These are phyloP conservation scores for Venturia carpophila DNA, from an alignment of 2,329 filamentous ascomycete genomes.

Conservation along the genomic window DNA sequence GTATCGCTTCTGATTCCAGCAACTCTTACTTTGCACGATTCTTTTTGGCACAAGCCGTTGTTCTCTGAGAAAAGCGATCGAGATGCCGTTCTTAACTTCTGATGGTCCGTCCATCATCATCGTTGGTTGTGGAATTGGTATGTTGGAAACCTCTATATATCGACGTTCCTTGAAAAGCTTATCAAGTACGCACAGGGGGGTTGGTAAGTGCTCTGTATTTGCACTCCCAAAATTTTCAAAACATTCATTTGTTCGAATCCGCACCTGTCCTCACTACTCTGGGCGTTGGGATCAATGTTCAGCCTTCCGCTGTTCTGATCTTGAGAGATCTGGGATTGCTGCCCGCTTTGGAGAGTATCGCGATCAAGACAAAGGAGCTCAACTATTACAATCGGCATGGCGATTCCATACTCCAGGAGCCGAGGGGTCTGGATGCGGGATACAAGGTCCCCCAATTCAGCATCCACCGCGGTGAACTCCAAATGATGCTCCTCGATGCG, in stretches of 20 bases:
- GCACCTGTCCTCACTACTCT: constrained; percentile 36
- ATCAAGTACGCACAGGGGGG: constrained; percentile 21
- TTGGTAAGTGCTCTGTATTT: constrained; percentile 24
- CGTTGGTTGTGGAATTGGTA: constrained; percentile 26
- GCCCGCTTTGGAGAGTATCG: constrained; percentile 34
- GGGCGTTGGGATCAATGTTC: constrained; percentile 42
- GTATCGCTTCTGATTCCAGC: constrained; percentile 9
- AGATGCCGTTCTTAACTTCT: constrained; percentile 14
- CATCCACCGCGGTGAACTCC: constrained; percentile 41
- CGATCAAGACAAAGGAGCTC: constrained; percentile 37
- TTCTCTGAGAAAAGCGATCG: background rate
- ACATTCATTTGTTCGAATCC: constrained; percentile 39
- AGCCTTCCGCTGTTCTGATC: constrained; percentile 40
- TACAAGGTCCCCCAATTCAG: constrained; percentile 39
- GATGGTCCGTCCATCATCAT: constrained; percentile 22
- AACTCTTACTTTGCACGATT: constrained; percentile 11
- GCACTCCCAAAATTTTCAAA: constrained; percentile 30
- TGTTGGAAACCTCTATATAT: too few relatives aligned
- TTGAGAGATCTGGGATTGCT: constrained; percentile 38
- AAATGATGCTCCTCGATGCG: constrained; percentile 37
- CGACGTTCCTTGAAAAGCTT: too few relatives aligned
- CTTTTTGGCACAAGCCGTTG: background rate
- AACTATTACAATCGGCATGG: constrained; percentile 41
- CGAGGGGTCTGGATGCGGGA: constrained; percentile 35
- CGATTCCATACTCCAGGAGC: constrained; percentile 37